Base-by-base conservation (phyloP, 2,329 filamentous ascomycete species). In the Aspergillus alliaceus region DNA sequence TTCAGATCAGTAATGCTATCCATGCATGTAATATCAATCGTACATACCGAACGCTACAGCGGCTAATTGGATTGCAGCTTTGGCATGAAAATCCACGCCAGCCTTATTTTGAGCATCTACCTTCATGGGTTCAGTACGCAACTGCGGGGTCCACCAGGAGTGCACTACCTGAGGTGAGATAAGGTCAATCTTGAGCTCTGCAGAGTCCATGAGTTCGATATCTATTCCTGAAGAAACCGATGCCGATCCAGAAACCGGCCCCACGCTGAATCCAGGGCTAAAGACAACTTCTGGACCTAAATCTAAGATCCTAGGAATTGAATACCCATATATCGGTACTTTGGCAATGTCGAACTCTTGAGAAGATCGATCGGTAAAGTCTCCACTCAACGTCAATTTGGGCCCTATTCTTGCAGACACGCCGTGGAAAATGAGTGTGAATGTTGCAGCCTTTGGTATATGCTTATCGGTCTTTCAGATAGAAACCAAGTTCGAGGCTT, bases 311-410 rank as follows among this genome's bases (percentile, higher is more conserved):
- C 60, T 59, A 3, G 59, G 54, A 18, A 68, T 59, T 1, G 56
- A 57, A n/a, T 67, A 57, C 5, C 66, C 66, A 7, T 62, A 60
- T 25, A 68, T 54, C 1, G 64, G 60, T 40, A 66, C 64, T 3
- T 56, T 54, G n/a, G 57, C 59, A 40, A 67, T 53, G 6, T 51
- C 52, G 40, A 56, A 31, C 52, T 63, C 59, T 20, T 64, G 57
- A 3, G 56, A 55, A 5, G 57, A 55, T 9, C 54, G 54, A 9
- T 57, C 51, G 20, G 53, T 58, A 18, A 68, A 46, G 22, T 65
- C 61, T 25, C 62, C 64, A 29, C 58, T 59, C 20, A 68, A 31
- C 11, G 56, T 58, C 24, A 68, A 47, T 1, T 54, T 57, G 9
- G 64, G 66, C 7, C 42, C 59, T n/a, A 65, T 55, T 31, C 53